Evolutionary conservation across 768 basidiomycete genomes (phyloP).

Genomic region (Kwoniella botswanensis): DNA sequence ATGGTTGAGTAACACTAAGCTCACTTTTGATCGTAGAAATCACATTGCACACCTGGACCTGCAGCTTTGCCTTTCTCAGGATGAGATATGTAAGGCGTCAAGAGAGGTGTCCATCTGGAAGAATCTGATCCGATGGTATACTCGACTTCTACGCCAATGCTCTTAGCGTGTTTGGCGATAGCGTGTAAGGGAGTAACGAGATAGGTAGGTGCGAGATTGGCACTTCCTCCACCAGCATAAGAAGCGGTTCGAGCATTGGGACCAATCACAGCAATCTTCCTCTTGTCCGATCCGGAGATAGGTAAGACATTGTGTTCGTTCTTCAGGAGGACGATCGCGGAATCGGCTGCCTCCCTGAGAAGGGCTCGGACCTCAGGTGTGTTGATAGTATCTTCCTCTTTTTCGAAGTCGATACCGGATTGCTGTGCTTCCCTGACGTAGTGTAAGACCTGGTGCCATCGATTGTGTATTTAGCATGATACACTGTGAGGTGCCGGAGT

Average conservation of each 20-base stretch:
- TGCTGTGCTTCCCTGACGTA: slow-evolving; percentile 62
- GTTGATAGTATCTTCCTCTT: slow-evolving; percentile 26
- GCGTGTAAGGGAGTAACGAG: slow-evolving; percentile 70
- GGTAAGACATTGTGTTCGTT: slow-evolving; percentile 67
- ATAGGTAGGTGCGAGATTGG: slow-evolving; percentile 72
- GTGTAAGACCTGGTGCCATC: slow-evolving; percentile 60
- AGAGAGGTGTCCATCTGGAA: slow-evolving; percentile 60
- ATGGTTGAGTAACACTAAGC: background rate
- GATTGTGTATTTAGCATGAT: background rate
- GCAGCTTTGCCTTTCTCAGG: slow-evolving; percentile 45
- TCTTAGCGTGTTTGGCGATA: slow-evolving; percentile 62
- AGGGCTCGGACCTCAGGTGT: slow-evolving; percentile 53
- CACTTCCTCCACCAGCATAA: slow-evolving; percentile 72
- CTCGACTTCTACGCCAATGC: slow-evolving; percentile 53
- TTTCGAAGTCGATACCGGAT: slow-evolving; percentile 65
- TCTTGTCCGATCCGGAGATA: slow-evolving; percentile 7
- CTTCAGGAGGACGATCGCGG: slow-evolving; percentile 68
- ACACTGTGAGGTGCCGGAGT: too few relatives aligned
- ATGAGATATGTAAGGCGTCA: slow-evolving; percentile 45
- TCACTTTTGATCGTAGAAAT: slow-evolving; percentile 43
- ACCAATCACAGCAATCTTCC: slow-evolving; percentile 74
- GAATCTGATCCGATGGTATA: slow-evolving; percentile 62
- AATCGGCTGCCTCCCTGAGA: slow-evolving; percentile 65
- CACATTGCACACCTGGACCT: slow-evolving; percentile 39
- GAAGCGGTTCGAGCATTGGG: slow-evolving; percentile 51